These are phyloP conservation scores for Apiotrichum gracile DNA, from an alignment of 1,284 basidiomycete genomes.

Conservation along the genomic window DNA sequence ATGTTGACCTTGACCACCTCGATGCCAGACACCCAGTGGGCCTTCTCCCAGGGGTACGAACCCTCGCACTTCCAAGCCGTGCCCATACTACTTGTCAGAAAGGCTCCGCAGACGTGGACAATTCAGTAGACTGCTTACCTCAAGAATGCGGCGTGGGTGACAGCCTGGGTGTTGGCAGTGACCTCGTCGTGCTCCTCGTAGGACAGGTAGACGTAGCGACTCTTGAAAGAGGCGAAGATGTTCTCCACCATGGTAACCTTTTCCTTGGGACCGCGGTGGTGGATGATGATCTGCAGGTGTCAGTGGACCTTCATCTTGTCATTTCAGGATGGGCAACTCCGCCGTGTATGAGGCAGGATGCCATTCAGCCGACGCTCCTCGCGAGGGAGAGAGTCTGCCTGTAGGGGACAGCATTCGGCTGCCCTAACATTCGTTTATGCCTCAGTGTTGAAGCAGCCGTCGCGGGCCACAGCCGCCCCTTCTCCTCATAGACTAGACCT, in stretches of 20 bases:
- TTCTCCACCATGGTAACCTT: constrained; percentile 73
- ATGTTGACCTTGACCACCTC: constrained; percentile 99
- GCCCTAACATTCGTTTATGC: too few relatives aligned
- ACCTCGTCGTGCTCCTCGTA: constrained; percentile 96
- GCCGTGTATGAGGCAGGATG: too few relatives aligned
- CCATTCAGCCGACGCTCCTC: too few relatives aligned
- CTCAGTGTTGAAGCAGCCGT: too few relatives aligned
- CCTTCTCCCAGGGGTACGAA: constrained; percentile 90
- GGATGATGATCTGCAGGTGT: constrained; percentile 68
- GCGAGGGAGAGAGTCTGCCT: too few relatives aligned
- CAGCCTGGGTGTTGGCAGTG: constrained; percentile 96
- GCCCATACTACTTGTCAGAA: constrained; percentile 67
- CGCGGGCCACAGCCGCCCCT: too few relatives aligned
- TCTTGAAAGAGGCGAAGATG: constrained; percentile 74
- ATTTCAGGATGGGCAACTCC: too few relatives aligned
- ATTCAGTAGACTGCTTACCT: constrained; percentile 54
- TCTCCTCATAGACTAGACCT: too few relatives aligned
- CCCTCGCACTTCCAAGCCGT: constrained; percentile 80
- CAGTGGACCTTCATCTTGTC: too few relatives aligned
- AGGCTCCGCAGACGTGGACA: too few relatives aligned
- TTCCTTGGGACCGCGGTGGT: constrained; percentile 72
- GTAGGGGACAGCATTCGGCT: too few relatives aligned
- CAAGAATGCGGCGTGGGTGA: constrained; percentile 95
- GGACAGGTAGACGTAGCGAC: constrained; percentile 82
- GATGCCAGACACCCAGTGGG: constrained; percentile 91